phyloP scores from a whole-genome alignment of 129 eudicot genomes.

The Tanacetum coccineum region DNA sequence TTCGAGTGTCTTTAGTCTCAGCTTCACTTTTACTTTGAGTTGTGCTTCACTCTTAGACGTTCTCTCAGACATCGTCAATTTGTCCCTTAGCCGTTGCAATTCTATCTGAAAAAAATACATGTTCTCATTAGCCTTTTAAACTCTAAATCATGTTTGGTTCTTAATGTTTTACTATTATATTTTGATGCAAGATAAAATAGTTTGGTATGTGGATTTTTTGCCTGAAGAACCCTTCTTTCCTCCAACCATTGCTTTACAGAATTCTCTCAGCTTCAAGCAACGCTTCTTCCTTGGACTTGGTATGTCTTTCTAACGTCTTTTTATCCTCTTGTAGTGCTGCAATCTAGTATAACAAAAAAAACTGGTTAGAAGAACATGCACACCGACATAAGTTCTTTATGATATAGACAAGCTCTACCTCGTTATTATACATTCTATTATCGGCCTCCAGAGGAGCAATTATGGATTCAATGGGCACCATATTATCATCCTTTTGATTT shows the following conservation, averaged over 20 bases:
- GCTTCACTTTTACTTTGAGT: no score
- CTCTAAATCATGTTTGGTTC: no score
- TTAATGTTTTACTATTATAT: no score
- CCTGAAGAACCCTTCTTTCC: constrained; percentile 83
- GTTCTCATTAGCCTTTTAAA: no score
- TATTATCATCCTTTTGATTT: constrained; percentile 68
- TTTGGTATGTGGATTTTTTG: background rate
- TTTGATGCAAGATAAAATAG: no score
- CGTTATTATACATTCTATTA: constrained; percentile 60
- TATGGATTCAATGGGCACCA: constrained; percentile 76
- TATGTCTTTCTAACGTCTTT: constrained; percentile 72
- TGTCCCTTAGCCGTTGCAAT: no score
- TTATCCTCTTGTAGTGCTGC: constrained; percentile 69
- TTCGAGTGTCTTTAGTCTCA: no score
- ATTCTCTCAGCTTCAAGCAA: constrained; percentile 85
- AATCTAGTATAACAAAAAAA: constrained; percentile 39
- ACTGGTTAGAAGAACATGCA: background rate
- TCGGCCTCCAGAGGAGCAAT: constrained; percentile 94
- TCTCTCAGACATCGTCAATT: no score
- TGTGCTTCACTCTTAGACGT: no score
- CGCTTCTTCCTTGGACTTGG: constrained; percentile 85
- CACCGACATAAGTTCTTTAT: background rate
- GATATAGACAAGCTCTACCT: constrained; percentile 38
- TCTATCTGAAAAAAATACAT: no score
- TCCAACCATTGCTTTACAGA: constrained; percentile 81